Conservation (phyloP, 129 eudicot species). For the Escallonia rubra region DNA sequence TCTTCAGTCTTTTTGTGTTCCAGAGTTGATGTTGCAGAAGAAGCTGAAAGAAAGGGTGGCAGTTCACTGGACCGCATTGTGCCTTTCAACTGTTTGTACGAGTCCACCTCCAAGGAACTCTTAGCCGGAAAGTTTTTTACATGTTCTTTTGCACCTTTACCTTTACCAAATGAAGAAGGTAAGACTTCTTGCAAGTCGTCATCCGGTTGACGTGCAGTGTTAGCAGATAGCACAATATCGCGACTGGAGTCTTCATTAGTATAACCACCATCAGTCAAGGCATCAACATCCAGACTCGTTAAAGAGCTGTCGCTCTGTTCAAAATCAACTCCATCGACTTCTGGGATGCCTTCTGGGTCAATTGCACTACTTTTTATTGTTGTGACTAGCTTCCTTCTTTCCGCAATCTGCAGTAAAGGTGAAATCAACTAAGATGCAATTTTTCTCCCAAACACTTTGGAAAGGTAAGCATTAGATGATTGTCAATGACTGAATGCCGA, state of each 20-base stretch:
- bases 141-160: conserved; percentile 23
- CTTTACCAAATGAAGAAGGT: conserved; percentile 9
- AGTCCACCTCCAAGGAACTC: conserved; percentile 22
- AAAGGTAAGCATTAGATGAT: background rate
- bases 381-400: conserved; percentile 68
- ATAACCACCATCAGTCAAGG: conserved; percentile 15
- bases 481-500: too few species aligned
- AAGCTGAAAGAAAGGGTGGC: conserved; percentile 19
- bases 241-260: conserved; percentile 16
- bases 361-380: conserved; percentile 46
- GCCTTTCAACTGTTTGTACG: conserved; percentile 15
- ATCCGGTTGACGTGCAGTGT: conserved; percentile 3
- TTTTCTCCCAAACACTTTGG: background rate
- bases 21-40: conserved; percentile 18
- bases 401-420: conserved; percentile 65
- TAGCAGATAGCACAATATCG: conserved; percentile 4
- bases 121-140: conserved; percentile 23
- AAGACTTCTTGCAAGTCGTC: background rate
- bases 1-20: conserved; percentile 22
- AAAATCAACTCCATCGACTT: conserved; percentile 20
- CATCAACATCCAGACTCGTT: conserved; percentile 19
- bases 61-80: conserved; percentile 9
- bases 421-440: background rate
- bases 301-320: conserved; percentile 34
- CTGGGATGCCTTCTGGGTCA: conserved; percentile 35